Evolutionary conservation across 2,329 filamentous ascomycete genomes (phyloP), one percentile per base, ranked within the genome.

Genomic region (Colletotrichum tanaceti): DNA sequence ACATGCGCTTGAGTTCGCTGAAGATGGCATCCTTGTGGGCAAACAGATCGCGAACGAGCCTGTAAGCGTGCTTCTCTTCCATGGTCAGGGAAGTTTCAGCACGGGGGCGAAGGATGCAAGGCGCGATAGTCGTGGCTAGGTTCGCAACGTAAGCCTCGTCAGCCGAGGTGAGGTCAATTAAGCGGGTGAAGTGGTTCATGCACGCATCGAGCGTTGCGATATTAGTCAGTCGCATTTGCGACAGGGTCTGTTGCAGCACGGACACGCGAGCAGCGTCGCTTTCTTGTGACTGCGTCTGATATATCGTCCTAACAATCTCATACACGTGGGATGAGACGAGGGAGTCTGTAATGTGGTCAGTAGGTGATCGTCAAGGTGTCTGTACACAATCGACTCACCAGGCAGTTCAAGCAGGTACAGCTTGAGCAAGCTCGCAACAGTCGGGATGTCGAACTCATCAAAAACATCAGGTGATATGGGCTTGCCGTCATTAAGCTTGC

Each of bases 191-290:
- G 81, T 99, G 96, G 73, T 97, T 98, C 86, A 97, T 97, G 77
- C 97, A 92, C 47, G 96, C 96, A 79, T 99, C 96, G 68, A 99
- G 89, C n/a, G 96, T 98, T 55, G 96, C 96, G 79, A 99, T 99
- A 79, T 99, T 99, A 72, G 96, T 94, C 65, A 99, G 90, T 70
- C 95, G 92, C 65, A 99, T 88, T 79, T 98, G 94, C 46, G 94
- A 95, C 64, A 99, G 90, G 0, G 96, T 98, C 74, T 96, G 97
- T 79, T 99, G 96, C 41, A 99, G 88, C 70, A 98, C 93, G 63
- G 94, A 91, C 72, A 99, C 87, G 61, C 96, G 92, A 14, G 93
- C 90, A 59, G 90, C 86, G 74, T 97, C 93, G 18, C 89, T 87
- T 65, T 97, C 93, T 49, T 91, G 87, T 4, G 70, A 60, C 41